Conservation (phyloP, 1,284 basidiomycete genomes). For the Ganoderma sp. region DNA sequence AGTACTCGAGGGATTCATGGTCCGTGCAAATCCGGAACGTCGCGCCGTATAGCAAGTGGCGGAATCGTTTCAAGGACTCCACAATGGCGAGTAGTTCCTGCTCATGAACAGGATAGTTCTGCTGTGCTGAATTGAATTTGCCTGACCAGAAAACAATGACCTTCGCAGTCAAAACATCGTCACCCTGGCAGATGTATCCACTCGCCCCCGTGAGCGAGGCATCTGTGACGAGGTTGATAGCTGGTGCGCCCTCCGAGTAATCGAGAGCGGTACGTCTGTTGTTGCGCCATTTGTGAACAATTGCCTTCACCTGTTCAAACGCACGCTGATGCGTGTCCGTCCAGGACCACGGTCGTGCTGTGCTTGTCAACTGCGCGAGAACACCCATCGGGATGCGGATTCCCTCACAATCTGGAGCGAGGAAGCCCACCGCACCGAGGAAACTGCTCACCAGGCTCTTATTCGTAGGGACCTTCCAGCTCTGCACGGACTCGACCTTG, state of each 20-base stretch:
- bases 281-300: neutral
- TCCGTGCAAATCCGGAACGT: neutral
- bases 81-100: neutral
- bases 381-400: neutral
- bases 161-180: neutral
- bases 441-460: neutral
- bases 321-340: neutral
- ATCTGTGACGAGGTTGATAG: neutral
- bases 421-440: neutral
- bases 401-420: neutral
- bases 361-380: neutral
- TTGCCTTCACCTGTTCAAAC: neutral
- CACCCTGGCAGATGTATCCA: neutral
- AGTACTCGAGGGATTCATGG: neutral
- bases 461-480: neutral
- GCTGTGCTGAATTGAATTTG: neutral
- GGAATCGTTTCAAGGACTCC: neutral
- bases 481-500: neutral
- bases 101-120: neutral
- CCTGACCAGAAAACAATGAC: neutral
- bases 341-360: neutral
- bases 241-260: neutral
- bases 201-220: neutral
- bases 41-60: neutral
- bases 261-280: neutral